A percentile compares a stretch with the other conserved stretches of the same genome.
phyloP scores from a whole-genome alignment of 768 basidiomycete species.

The Galerina marginata region DNA sequence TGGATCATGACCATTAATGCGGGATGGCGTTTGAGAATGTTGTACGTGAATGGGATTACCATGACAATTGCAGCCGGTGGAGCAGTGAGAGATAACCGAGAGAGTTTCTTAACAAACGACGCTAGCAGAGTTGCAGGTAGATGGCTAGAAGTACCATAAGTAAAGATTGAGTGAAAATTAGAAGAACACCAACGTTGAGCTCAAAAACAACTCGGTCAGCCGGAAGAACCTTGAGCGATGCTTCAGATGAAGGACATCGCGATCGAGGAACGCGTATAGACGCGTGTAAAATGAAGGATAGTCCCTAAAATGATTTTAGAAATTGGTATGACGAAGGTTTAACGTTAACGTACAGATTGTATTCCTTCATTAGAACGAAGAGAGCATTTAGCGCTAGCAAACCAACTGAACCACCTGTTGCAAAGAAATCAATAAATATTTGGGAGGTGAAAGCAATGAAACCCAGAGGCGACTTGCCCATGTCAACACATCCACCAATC shows the following conservation, averaged over 20 bases:
- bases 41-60: constrained; percentile 93
- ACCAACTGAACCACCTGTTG: constrained; percentile 79
- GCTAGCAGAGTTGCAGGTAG: constrained; percentile 91
- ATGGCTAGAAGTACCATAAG: constrained; percentile 50
- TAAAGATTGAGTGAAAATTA: neutral
- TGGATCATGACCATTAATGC: constrained; percentile 95
- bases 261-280: constrained; percentile 88
- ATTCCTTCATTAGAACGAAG: constrained; percentile 89
- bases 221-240: constrained; percentile 96
- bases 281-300: constrained; percentile 95
- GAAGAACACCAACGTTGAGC: constrained; percentile 72
- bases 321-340: neutral
- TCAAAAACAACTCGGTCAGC: constrained; percentile 86
- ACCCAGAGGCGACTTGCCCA: constrained; percentile 51
- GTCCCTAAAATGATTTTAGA: constrained; percentile 59
- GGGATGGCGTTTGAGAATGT: constrained; percentile 90
- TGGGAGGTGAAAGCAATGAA: neutral
- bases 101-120: constrained; percentile 91
- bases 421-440: neutral
- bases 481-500: constrained; percentile 83
- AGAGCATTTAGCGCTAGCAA: constrained; percentile 90
- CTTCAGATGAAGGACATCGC: constrained; percentile 87
- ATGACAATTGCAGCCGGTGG: constrained; percentile 92
- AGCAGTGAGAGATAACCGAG: constrained; percentile 81
- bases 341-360: constrained; percentile 71